Conservation (phyloP, 352 stramenopile genomes). For the Phytophthora megakarya region DNA sequence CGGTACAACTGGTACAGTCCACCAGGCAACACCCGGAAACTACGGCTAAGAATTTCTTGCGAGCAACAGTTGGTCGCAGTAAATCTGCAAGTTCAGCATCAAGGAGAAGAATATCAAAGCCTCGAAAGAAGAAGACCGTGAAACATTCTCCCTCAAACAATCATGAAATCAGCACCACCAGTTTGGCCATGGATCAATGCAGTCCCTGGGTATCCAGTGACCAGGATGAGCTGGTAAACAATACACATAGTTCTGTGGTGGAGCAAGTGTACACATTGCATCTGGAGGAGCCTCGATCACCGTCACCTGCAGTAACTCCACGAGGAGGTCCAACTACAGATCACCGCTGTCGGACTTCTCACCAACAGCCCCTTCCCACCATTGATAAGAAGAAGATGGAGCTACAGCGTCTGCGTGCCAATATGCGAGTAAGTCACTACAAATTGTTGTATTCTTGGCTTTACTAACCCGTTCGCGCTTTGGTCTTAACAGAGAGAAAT, state of each 20-base stretch:
- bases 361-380: slow-evolving; percentile 20
- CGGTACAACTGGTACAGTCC: slow-evolving; percentile 15
- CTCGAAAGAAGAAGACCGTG: slow-evolving; percentile 5
- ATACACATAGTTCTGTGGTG: neutral
- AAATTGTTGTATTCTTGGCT: neutral
- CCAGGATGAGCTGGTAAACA: slow-evolving; percentile 4
- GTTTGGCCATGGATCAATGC: slow-evolving; percentile 30
- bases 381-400: slow-evolving; percentile 60
- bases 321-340: slow-evolving; percentile 14
- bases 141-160: slow-evolving; percentile 3
- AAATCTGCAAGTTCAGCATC: slow-evolving; percentile 15
- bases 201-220: slow-evolving; percentile 23
- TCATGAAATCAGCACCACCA: slow-evolving; percentile 22
- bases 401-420: slow-evolving; percentile 47
- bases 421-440: slow-evolving; percentile 43
- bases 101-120: slow-evolving; percentile 6
- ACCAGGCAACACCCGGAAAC: slow-evolving; percentile 5
- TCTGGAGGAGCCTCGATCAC: slow-evolving; percentile 11
- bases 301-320: slow-evolving; percentile 6
- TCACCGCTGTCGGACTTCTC: slow-evolving; percentile 5
- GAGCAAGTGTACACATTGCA: slow-evolving; percentile 7
- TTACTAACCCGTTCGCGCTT: neutral
- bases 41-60: neutral
- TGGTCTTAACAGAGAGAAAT: slow-evolving; percentile 29
- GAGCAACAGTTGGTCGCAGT: neutral